A percentile compares a stretch with the other conserved stretches of the same genome.
These are phyloP conservation scores for Phytophthora pluvialis DNA, from an alignment of 352 stramenopile genomes.

Conservation along the genomic window DNA sequence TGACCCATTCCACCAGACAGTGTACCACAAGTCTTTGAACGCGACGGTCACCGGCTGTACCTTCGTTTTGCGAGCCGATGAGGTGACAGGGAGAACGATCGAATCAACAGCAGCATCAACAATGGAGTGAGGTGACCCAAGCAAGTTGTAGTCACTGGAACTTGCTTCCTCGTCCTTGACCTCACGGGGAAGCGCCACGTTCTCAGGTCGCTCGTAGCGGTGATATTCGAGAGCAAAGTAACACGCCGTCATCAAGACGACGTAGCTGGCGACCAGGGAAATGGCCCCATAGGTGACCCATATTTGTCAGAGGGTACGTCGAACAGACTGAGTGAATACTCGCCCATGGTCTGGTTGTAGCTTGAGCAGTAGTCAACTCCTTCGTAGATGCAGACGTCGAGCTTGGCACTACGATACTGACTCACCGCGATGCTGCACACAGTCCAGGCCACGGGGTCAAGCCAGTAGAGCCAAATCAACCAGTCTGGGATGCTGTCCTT, in stretches of 20 bases:
- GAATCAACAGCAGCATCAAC: too few relatives aligned
- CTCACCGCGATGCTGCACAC: slow-evolving; percentile 49
- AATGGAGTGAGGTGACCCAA: too few relatives aligned
- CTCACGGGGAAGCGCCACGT: slow-evolving; percentile 44
- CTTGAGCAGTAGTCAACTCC: slow-evolving; percentile 48
- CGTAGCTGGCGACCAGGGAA: slow-evolving; percentile 57
- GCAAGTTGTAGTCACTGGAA: too few relatives aligned
- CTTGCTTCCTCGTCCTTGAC: slow-evolving; percentile 14
- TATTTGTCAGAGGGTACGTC: slow-evolving; percentile 45
- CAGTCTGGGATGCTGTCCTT: slow-evolving; percentile 62
- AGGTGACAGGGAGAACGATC: too few relatives aligned
- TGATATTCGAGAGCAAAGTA: slow-evolving; percentile 62
- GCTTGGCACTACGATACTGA: slow-evolving; percentile 50
- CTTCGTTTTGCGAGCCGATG: slow-evolving; percentile 19
- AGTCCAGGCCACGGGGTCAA: slow-evolving; percentile 70
- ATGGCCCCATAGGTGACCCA: slow-evolving; percentile 53
- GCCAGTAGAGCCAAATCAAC: slow-evolving; percentile 77
- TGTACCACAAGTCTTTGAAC: slow-evolving; percentile 71
- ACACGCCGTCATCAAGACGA: slow-evolving; percentile 60
- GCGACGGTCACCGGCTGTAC: slow-evolving; percentile 54
- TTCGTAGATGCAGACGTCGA: slow-evolving; percentile 49
- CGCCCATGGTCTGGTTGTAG: slow-evolving; percentile 52
- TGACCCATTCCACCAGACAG: slow-evolving; percentile 49
- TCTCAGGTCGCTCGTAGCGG: slow-evolving; percentile 64
- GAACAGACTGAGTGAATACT: slow-evolving; percentile 57